These are phyloP conservation scores for Stereum hirsutum DNA, from an alignment of 1,284 basidiomycete species.

Conservation along the genomic window DNA sequence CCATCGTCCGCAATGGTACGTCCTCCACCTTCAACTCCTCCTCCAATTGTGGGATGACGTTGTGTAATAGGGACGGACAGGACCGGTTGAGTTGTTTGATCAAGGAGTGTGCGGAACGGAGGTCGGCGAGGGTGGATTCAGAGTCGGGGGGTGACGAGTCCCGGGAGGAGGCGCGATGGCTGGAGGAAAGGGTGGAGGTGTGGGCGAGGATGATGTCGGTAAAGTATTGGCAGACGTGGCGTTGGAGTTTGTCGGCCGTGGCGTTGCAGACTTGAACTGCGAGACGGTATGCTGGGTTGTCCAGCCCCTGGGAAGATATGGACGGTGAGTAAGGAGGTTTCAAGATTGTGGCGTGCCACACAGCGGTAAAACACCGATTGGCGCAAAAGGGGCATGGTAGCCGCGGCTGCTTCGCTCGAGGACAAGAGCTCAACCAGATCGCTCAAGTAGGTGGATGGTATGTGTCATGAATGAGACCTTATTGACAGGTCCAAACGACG, in stretches of 20 bases:
- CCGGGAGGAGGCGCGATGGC: too few species aligned
- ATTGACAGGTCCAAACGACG: too few species aligned
- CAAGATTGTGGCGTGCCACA: too few species aligned
- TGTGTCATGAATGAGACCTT: too few species aligned
- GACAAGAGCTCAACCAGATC: too few species aligned
- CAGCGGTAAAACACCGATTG: too few species aligned
- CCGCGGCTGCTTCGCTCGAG: too few species aligned
- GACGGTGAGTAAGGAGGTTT: too few species aligned
- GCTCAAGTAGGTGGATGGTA: too few species aligned
- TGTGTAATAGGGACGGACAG: constrained; percentile 77
- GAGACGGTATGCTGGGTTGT: constrained; percentile 76
- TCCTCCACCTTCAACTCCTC: constrained; percentile 83
- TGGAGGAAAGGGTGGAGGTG: too few species aligned
- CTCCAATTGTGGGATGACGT: constrained; percentile 90
- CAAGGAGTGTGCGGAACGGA: constrained; percentile 75
- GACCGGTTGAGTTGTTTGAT: constrained; percentile 79
- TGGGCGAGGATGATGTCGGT: constrained; percentile 81
- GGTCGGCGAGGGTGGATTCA: constrained; percentile 49
- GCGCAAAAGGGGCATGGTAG: too few species aligned
- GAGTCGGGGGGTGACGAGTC: too few species aligned
- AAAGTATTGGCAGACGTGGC: constrained; percentile 87
- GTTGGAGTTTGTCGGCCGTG: constrained; percentile 81
- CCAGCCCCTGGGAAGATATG: constrained; percentile 40
- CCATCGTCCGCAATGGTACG: constrained; percentile 63
- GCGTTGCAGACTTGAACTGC: constrained; percentile 84